These are phyloP conservation scores for Schizosaccharomyces osmophilus DNA, from an alignment of 805 yeast genomes.

Conservation along the genomic window DNA sequence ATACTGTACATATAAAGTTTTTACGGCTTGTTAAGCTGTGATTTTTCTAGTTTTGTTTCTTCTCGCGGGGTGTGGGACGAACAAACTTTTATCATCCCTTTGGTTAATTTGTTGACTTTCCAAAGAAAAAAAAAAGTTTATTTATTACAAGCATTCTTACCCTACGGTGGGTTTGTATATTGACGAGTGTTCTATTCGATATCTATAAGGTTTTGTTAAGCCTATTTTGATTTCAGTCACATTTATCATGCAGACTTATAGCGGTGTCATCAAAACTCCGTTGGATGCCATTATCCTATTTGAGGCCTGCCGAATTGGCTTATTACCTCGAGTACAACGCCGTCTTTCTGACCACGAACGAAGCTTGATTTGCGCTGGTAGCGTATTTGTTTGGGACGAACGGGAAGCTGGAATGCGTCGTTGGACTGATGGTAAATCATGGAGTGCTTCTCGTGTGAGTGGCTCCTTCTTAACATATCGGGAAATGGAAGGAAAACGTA, in stretches of 20 bases:
- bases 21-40: no score
- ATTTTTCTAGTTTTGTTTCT: no score
- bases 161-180: no score
- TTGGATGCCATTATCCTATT: constrained; percentile 38
- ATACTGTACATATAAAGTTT: no score
- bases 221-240: neutral
- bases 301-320: constrained; percentile 35
- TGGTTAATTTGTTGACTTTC: no score
- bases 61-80: no score
- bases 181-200: neutral
- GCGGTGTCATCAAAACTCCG: constrained; percentile 32
- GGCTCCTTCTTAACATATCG: constrained; percentile 38
- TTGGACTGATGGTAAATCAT: constrained; percentile 56
- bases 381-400: constrained; percentile 51
- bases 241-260: constrained; percentile 32
- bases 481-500: constrained; percentile 25
- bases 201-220: neutral
- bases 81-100: no score
- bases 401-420: constrained; percentile 44
- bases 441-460: constrained; percentile 49
- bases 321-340: constrained; percentile 33
- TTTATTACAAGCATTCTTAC: no score
- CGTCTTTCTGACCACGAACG: constrained; percentile 35
- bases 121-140: no score
- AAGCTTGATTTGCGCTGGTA: constrained; percentile 28